Percentiles rank a stretch among this genome's conserved stretches.
Conservation (phyloP, 2,329 filamentous ascomycete species). For the Claviceps capensis region DNA sequence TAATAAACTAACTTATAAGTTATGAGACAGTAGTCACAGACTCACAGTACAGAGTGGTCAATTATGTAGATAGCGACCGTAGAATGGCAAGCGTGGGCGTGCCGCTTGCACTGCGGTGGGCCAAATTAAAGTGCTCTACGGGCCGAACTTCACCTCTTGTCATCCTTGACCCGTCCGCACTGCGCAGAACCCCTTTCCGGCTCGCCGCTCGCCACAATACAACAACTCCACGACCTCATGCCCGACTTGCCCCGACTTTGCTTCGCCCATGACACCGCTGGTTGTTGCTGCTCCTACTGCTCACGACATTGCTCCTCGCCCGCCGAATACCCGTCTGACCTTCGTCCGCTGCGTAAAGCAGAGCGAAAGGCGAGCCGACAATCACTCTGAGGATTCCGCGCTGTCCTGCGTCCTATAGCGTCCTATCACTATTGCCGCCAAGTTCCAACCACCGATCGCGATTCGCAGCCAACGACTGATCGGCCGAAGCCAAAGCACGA, state of each 20-base stretch:
- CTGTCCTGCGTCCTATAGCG: not conserved
- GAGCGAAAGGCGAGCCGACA: no score
- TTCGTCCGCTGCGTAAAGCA: not conserved
- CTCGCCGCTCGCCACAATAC: no score
- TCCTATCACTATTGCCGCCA: not conserved
- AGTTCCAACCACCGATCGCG: not conserved
- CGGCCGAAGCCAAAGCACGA: constrained; percentile 1
- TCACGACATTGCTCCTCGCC: not conserved
- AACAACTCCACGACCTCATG: not conserved
- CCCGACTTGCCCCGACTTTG: not conserved
- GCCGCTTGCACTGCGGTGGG: not conserved
- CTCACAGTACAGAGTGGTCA: no score
- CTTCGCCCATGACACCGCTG: not conserved
- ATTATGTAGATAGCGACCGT: not conserved
- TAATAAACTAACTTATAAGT: no score
- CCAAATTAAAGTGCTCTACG: not conserved
- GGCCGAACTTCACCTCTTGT: constrained; percentile 3
- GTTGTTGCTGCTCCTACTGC: not conserved
- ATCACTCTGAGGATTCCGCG: not conserved
- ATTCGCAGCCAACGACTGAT: not conserved
- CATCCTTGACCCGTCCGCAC: not conserved
- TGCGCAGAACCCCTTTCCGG: no score
- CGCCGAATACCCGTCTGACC: not conserved
- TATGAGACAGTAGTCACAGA: no score
- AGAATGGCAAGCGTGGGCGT: not conserved